Percentiles rank a stretch among this genome's conserved stretches.
phyloP scores from a whole-genome alignment of 225 moss, liverwort and hornwort species.

The Anthoceros angustus region DNA sequence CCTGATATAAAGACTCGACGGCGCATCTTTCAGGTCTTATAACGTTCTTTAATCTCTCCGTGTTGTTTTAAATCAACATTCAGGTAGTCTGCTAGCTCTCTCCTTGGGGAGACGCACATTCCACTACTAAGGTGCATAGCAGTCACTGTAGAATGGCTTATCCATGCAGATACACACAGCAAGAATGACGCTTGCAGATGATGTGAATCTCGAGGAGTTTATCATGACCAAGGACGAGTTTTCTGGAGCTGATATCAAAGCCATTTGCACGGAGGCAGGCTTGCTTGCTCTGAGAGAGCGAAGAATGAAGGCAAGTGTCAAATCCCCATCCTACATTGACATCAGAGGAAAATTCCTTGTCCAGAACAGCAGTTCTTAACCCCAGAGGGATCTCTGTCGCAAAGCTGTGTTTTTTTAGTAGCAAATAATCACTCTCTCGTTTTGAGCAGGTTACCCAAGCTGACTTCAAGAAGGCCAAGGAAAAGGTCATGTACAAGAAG shows the following conservation, averaged over 20 bases:
- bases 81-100: background rate
- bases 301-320: conserved; percentile 68
- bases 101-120: too few species aligned
- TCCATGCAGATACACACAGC: conserved; percentile 80
- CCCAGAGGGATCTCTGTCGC: background rate
- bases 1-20: conserved; percentile 90
- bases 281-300: conserved; percentile 89
- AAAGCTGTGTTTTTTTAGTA: background rate
- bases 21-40: conserved; percentile 68
- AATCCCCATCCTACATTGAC: background rate
- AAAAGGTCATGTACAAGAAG: conserved; percentile 99
- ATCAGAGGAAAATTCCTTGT: background rate
- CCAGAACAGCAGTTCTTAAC: background rate
- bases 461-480: conserved; percentile 97
- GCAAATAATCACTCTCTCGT: background rate
- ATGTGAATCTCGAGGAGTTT: conserved; percentile 94
- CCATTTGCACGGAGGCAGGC: conserved; percentile 93
- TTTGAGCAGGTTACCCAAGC: conserved; percentile 66
- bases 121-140: background rate
- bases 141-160: background rate
- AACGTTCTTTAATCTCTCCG: background rate
- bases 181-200: conserved; percentile 71
- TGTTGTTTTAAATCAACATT: conserved; percentile 5
- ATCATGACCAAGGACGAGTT: conserved; percentile 93
- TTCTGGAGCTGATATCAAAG: conserved; percentile 92